Evolutionary conservation across 108 stramenopile genomes (phyloP).

Genomic region (Ochromonas danica): DNA sequence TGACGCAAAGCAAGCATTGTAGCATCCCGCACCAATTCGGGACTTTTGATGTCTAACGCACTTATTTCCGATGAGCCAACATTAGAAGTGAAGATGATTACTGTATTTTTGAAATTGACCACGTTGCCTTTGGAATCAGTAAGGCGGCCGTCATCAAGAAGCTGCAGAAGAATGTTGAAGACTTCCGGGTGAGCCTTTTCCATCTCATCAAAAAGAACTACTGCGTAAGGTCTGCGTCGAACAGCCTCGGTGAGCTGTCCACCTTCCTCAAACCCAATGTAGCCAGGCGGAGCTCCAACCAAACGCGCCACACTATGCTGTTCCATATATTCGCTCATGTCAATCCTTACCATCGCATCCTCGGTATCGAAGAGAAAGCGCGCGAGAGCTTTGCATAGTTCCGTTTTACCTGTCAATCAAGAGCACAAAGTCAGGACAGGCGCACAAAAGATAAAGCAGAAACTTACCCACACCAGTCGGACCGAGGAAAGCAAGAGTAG

Average conservation of each 20-base stretch:
- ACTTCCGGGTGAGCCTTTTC: slow-evolving; percentile 95
- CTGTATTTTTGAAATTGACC: slow-evolving; percentile 91
- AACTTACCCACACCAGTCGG: slow-evolving; percentile 52
- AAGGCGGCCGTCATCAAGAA: slow-evolving; percentile 91
- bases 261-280: slow-evolving; percentile 70
- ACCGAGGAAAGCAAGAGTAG: slow-evolving; percentile 80
- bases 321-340: slow-evolving; percentile 83
- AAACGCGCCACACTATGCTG: slow-evolving; percentile 75
- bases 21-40: slow-evolving; percentile 52
- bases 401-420: slow-evolving; percentile 76
- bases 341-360: slow-evolving; percentile 82
- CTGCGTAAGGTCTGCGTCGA: slow-evolving; percentile 84
- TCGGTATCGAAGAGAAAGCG: slow-evolving; percentile 80
- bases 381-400: slow-evolving; percentile 82
- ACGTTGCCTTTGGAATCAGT: slow-evolving; percentile 89
- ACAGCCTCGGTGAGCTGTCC: slow-evolving; percentile 95
- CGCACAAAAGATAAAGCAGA: not conserved
- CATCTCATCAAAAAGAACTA: slow-evolving; percentile 90
- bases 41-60: slow-evolving; percentile 47
- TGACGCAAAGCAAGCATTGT: slow-evolving; percentile 74
- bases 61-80: slow-evolving; percentile 75
- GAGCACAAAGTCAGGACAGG: not conserved
- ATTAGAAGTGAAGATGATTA: slow-evolving; percentile 90
- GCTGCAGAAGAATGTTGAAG: slow-evolving; percentile 80
- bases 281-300: slow-evolving; percentile 73